These are phyloP conservation scores for Buddleja alternifolia DNA, from an alignment of 257 asterid species.

Conservation along the genomic window DNA sequence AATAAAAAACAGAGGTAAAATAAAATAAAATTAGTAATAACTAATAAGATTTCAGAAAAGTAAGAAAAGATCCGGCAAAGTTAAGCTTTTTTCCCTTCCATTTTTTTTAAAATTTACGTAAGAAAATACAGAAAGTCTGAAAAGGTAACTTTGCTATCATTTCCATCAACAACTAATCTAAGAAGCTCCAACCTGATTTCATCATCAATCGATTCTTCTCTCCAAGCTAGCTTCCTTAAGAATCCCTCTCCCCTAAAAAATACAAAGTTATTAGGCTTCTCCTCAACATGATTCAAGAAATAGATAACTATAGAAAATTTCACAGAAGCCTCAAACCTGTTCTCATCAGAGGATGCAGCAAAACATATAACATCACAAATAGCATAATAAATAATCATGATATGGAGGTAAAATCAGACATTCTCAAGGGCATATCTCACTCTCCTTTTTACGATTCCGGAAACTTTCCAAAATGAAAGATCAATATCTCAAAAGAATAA, in stretches of 20 bases:
- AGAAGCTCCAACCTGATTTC: constrained; percentile 69
- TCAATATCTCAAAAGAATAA: too few species aligned
- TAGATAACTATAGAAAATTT: not conserved
- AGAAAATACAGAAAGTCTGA: constrained; percentile 83
- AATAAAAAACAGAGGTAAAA: not conserved
- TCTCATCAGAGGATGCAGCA: constrained; percentile 58
- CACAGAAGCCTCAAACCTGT: constrained; percentile 57
- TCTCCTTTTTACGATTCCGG: too few species aligned
- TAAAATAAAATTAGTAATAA: not conserved
- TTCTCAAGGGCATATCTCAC: too few species aligned
- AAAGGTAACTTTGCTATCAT: constrained; percentile 51
- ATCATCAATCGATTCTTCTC: constrained; percentile 47
- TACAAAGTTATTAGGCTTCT: constrained; percentile 25
- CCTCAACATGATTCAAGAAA: constrained; percentile 8
- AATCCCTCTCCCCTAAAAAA: constrained; percentile 82
- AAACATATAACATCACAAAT: too few species aligned
- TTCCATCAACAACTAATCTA: constrained; percentile 63
- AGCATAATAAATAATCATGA: too few species aligned
- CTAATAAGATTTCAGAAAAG: not conserved
- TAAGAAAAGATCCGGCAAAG: not conserved
- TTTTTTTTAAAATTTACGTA: constrained; percentile 69
- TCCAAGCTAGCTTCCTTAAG: constrained; percentile 83
- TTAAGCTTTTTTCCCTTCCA: not conserved
- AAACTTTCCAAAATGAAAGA: too few species aligned
- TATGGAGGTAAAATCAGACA: too few species aligned